Percentiles rank a stretch among this genome's conserved stretches.
Conservation (phyloP, 208 protist genomes). For the Naegleria gruberi region DNA sequence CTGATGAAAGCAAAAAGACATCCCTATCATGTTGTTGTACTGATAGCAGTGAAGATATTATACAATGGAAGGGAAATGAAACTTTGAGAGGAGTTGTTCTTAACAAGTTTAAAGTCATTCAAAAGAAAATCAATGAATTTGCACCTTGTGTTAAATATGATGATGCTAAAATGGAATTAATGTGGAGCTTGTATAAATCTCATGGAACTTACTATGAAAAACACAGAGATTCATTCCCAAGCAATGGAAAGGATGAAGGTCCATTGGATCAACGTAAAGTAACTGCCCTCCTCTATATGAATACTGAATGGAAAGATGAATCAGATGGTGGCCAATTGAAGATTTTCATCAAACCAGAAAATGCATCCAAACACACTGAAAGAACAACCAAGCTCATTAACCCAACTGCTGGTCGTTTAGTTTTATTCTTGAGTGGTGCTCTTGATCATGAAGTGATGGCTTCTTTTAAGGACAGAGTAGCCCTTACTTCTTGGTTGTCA, state of each 20-base stretch:
- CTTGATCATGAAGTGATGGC: background rate
- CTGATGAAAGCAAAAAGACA: background rate
- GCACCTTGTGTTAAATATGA: background rate
- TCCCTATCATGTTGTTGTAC: background rate
- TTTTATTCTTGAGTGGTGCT: slow-evolving; percentile 12
- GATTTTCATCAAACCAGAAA: background rate
- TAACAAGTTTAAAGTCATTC: background rate
- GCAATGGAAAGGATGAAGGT: background rate
- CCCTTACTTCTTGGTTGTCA: background rate
- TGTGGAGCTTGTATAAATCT: background rate
- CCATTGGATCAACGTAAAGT: background rate
- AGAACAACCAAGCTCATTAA: background rate
- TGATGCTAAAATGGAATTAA: background rate
- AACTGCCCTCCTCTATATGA: background rate
- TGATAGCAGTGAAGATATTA: background rate
- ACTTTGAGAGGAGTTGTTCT: background rate
- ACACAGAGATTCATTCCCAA: slow-evolving; percentile 1
- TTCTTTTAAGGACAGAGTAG: background rate
- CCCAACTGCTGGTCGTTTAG: background rate
- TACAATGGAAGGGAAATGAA: background rate
- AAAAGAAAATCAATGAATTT: background rate
- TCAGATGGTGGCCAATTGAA: background rate
- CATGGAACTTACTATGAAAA: background rate
- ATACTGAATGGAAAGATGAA: background rate
- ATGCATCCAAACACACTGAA: background rate